Evolutionary conservation across 2,329 filamentous ascomycete genomes (phyloP).

Genomic region (Alternaria triticimaculans): DNA sequence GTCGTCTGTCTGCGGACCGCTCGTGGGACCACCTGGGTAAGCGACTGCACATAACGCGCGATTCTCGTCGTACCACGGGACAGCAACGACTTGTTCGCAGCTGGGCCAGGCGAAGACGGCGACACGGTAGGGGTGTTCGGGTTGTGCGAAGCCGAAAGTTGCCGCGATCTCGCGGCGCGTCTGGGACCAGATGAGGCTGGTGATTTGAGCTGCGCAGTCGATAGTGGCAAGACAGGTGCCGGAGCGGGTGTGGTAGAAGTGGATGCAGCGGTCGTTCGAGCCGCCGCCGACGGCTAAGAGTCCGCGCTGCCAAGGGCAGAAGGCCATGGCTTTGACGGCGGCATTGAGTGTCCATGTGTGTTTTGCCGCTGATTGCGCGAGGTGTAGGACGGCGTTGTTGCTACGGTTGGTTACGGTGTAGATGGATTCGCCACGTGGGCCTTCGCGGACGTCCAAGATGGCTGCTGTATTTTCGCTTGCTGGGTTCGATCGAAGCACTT

Average conservation of each 20-base stretch:
- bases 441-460: constrained; percentile 32
- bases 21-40: constrained; percentile 71
- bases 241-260: constrained; percentile 89
- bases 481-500: constrained; percentile 55
- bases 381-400: constrained; percentile 48
- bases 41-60: constrained; percentile 86
- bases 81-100: constrained; percentile 82
- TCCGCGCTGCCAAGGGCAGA: constrained; percentile 90
- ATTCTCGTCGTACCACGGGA: constrained; percentile 82
- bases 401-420: constrained; percentile 44
- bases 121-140: constrained; percentile 86
- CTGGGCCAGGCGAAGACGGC: constrained; percentile 95
- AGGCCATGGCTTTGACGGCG: constrained; percentile 95
- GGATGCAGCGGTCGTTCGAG: constrained; percentile 92
- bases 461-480: constrained; percentile 15
- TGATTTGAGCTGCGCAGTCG: constrained; percentile 91
- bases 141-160: constrained; percentile 91
- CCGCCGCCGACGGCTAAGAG: constrained; percentile 91
- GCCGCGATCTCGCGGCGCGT: constrained; percentile 87
- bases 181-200: constrained; percentile 87
- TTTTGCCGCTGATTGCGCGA: constrained; percentile 65
- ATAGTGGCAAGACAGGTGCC: constrained; percentile 88
- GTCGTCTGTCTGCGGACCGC: constrained; percentile 6
- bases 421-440: constrained; percentile 39
- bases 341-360: constrained; percentile 81